phyloP scores from a whole-genome alignment of 2,329 filamentous ascomycete species.

The Neocatenulostroma microsporum region DNA sequence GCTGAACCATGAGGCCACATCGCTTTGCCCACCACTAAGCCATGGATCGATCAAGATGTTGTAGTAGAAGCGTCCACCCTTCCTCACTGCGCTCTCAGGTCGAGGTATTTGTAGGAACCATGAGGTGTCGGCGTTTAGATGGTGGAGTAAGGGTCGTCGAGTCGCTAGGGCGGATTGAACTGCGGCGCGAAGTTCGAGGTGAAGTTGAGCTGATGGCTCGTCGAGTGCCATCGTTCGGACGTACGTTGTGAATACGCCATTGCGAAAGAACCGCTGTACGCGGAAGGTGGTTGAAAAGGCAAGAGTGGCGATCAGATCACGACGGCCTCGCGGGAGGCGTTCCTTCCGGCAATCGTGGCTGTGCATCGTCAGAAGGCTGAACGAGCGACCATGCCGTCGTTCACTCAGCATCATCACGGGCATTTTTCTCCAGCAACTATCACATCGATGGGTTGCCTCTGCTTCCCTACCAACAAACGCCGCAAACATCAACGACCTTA shows the following conservation, averaged over 20 bases:
- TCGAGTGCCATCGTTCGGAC: conserved; percentile 17
- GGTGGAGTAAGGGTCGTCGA: conserved; percentile 50
- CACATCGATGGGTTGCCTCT: conserved; percentile 12
- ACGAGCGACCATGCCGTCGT: no score
- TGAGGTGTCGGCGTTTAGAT: conserved; percentile 60
- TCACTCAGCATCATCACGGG: no score
- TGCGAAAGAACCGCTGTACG: no score
- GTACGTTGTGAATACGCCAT: neutral
- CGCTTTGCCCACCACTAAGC: conserved; percentile 55
- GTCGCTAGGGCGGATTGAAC: conserved; percentile 34
- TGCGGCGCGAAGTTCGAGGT: conserved; percentile 35
- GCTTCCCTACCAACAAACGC: conserved; percentile 2
- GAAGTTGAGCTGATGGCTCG: conserved; percentile 32
- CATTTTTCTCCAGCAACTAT: no score
- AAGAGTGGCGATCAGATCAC: no score
- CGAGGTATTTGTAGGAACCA: conserved; percentile 60
- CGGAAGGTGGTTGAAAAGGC: neutral
- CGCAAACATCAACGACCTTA: neutral
- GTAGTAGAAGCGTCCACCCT: conserved; percentile 46
- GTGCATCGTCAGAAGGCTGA: no score
- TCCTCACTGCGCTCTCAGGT: conserved; percentile 37
- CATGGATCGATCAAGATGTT: conserved; percentile 61
- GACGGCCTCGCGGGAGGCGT: no score
- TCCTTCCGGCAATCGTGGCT: no score
- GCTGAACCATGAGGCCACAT: conserved; percentile 58